Conservation (phyloP, 768 basidiomycete genomes). For the Termitomyces sp. region DNA sequence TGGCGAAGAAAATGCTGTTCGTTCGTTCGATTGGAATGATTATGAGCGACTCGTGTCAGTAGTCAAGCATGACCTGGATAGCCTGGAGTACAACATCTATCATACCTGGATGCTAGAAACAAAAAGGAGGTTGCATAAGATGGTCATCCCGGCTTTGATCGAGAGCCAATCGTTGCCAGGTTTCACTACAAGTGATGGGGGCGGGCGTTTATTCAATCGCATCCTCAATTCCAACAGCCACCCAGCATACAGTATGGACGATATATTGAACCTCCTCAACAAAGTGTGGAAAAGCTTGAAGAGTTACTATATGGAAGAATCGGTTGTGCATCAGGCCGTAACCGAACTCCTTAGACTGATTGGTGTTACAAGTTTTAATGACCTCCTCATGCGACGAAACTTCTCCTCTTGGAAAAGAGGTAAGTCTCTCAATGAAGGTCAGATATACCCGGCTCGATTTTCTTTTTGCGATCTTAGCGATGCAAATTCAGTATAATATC, state of each 20-base stretch:
- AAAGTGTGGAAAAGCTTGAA: slow-evolving; percentile 98
- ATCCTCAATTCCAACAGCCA: slow-evolving; percentile 79
- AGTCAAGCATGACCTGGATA: slow-evolving; percentile 98
- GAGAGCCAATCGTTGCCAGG: slow-evolving; percentile 97
- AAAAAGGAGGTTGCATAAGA: slow-evolving; percentile 92
- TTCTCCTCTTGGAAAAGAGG: slow-evolving; percentile 99
- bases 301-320: slow-evolving; percentile 98
- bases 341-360: slow-evolving; percentile 94
- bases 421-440: slow-evolving; percentile 28
- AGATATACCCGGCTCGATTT: not conserved
- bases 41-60: slow-evolving; percentile 97
- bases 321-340: slow-evolving; percentile 91
- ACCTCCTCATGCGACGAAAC: slow-evolving; percentile 96
- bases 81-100: slow-evolving; percentile 98
- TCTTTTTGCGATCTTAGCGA: slow-evolving; percentile 48
- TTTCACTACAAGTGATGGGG: slow-evolving; percentile 93
- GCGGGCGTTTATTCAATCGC: slow-evolving; percentile 90
- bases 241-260: slow-evolving; percentile 97
- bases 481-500: slow-evolving; percentile 99
- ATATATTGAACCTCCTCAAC: slow-evolving; percentile 93
- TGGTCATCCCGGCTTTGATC: slow-evolving; percentile 98
- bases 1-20: slow-evolving; percentile 86
- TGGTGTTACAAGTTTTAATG: slow-evolving; percentile 97
- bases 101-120: slow-evolving; percentile 99
- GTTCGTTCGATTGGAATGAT: slow-evolving; percentile 94